These are phyloP conservation scores for Galerina marginata DNA, from an alignment of 768 basidiomycete genomes.

Conservation along the genomic window DNA sequence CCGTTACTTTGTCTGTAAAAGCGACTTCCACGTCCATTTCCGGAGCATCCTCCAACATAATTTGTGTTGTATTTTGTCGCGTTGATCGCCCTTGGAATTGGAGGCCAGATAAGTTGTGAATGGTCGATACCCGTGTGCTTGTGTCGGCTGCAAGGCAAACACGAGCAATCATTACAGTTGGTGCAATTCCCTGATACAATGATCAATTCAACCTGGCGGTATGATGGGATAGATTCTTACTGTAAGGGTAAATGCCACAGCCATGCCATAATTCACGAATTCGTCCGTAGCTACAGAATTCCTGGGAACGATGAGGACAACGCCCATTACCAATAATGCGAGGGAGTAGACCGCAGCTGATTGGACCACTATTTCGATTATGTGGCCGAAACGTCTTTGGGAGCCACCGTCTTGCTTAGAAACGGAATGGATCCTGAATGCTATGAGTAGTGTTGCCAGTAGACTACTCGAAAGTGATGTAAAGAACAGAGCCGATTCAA, in stretches of 20 bases:
- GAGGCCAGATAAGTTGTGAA: background rate
- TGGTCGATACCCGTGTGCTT: background rate
- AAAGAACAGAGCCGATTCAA: background rate
- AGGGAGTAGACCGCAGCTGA: conserved; percentile 5
- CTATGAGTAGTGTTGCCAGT: background rate
- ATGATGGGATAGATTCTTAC: background rate
- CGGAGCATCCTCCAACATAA: too few species aligned
- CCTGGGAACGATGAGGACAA: background rate
- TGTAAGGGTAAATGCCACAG: background rate
- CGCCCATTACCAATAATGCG: background rate
- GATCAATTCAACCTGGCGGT: background rate
- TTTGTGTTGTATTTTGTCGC: background rate
- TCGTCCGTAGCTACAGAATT: too few species aligned
- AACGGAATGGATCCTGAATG: background rate
- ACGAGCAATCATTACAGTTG: conserved; percentile 7
- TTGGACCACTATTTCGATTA: background rate
- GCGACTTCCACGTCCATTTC: too few species aligned
- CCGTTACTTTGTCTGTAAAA: too few species aligned
- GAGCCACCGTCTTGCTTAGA: background rate
- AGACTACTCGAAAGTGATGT: background rate
- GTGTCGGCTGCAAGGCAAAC: background rate
- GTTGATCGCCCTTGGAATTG: background rate
- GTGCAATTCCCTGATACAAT: background rate
- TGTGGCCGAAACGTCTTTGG: background rate
- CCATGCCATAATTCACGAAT: background rate